Evolutionary conservation across 352 stramenopile genomes (phyloP), one percentile per base, ranked within the genome.

Genomic region (Vaucheria bursata): DNA sequence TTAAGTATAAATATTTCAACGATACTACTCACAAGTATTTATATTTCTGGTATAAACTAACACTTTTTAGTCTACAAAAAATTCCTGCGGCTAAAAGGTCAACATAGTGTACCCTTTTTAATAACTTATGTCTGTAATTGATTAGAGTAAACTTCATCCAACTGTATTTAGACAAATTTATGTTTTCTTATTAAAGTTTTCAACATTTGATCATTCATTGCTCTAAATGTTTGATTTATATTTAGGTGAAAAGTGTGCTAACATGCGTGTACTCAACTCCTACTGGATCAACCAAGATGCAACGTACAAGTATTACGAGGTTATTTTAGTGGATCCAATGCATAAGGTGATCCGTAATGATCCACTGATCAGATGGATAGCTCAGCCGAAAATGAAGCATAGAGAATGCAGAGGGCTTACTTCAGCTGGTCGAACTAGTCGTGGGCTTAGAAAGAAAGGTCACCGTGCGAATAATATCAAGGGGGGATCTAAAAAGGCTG

Each of bases 261-360:
- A 99, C 92, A 87, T 99, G 75, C 92, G 96, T 78, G 96, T 99
- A 75, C 90, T 99, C 34, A 99, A 99, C 93, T 99, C 94, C 77
- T 99, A 99, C 92, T 99, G 96, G 96, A 89, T 99, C 83, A 99
- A 99, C 91, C 94, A 98, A 82, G 96, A 99, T 87, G 95, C 96
- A 37, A 99, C 96, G 81, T 99, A 98, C 95, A 99, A 99, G 89
- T 99, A 99, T 89, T 99, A 98, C 83, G 96, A 99, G 90, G 89
- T 99, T 82, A 99, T 99, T 88, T 86, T 98, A 59, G 94, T 99
- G 52, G 96, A 99, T 90, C 94, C 97, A 82, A 91, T 88, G 82
- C 96, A 99, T 90, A 93, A 91, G 85, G 91, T 90, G 77, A 98
- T 99, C 89, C 92, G 96, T 86, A 97, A 97, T 80, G 96, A 99